Percentiles rank a stretch among this genome's conserved stretches.
Evolutionary conservation across 805 yeast genomes (phyloP).

Genomic region (Lachancea fermentati): DNA sequence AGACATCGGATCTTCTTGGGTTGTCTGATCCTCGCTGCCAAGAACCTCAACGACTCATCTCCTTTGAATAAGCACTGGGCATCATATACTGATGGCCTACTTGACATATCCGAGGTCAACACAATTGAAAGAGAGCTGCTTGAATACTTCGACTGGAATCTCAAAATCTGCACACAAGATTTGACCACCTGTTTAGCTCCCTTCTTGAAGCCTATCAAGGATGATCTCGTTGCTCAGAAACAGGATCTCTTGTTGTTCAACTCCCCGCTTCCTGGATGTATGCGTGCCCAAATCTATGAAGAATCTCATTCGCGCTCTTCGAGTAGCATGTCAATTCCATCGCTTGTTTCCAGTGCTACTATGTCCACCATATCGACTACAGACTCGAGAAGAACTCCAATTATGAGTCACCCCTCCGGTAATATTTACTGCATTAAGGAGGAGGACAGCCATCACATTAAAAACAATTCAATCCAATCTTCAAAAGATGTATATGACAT

Average conservation of each 20-base stretch:
- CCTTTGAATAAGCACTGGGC: constrained; percentile 98
- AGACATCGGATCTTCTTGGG: constrained; percentile 91
- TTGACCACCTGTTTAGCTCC: constrained; percentile 64
- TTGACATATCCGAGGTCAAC: constrained; percentile 73
- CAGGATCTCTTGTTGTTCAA: constrained; percentile 25
- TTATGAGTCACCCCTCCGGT: constrained; percentile 7
- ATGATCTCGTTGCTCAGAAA: constrained; percentile 18
- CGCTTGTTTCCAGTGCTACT: constrained; percentile 38
- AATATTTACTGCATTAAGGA: constrained; percentile 14
- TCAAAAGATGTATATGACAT: no score
- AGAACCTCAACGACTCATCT: constrained; percentile 85
- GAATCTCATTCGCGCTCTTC: constrained; percentile 28
- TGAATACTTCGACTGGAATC: constrained; percentile 78
- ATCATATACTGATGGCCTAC: constrained; percentile 79
- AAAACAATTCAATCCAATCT: no score
- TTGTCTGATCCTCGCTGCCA: constrained; percentile 85
- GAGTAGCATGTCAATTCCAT: constrained; percentile 36
- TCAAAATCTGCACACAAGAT: constrained; percentile 65
- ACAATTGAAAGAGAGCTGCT: constrained; percentile 87
- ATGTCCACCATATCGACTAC: constrained; percentile 24
- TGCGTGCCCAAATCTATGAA: constrained; percentile 11
- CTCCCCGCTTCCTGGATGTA: constrained; percentile 17
- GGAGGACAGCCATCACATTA: constrained; percentile 3
- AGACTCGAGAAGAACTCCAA: constrained; percentile 18
- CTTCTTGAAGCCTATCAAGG: constrained; percentile 70